A percentile compares a stretch with the other conserved stretches of the same genome.
Conservation (phyloP, 2,329 filamentous ascomycete species). For the Fusarium sp. region DNA sequence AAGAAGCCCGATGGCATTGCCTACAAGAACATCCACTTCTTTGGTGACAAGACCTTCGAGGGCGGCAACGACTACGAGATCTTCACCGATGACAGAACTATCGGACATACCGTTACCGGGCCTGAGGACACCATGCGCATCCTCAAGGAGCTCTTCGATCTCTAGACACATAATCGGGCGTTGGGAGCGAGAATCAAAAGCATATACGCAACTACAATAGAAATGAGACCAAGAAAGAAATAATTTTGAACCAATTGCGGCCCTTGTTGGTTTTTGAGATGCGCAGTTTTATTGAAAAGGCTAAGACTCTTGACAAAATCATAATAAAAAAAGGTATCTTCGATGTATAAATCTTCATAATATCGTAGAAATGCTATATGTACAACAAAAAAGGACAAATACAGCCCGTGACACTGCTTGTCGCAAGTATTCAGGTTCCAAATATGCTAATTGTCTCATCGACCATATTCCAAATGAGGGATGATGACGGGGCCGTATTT, state of each 20-base stretch:
- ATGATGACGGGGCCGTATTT: slow-evolving; percentile 98
- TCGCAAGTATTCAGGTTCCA: slow-evolving; percentile 1
- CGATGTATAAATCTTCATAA: slow-evolving; percentile 38
- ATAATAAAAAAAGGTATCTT: slow-evolving; percentile 43
- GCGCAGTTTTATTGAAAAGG: background rate
- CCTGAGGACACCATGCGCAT: slow-evolving; percentile 86
- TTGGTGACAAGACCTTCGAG: slow-evolving; percentile 92
- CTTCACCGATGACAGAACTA: slow-evolving; percentile 82
- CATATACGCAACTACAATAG: slow-evolving; percentile 28
- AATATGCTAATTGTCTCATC: slow-evolving; percentile 34
- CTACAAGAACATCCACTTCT: slow-evolving; percentile 95
- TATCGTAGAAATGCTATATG: slow-evolving; percentile 39
- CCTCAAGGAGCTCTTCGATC: slow-evolving; percentile 83
- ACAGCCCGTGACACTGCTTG: slow-evolving; percentile 2
- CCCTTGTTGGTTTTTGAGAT: background rate
- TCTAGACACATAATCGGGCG: slow-evolving; percentile 56
- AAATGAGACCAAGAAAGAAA: slow-evolving; percentile 33
- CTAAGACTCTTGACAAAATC: background rate
- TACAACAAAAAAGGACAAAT: slow-evolving; percentile 21
- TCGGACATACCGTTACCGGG: slow-evolving; percentile 83
- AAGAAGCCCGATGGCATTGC: slow-evolving; percentile 75
- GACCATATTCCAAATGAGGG: slow-evolving; percentile 82
- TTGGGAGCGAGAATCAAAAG: slow-evolving; percentile 24
- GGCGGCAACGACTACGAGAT: slow-evolving; percentile 98
- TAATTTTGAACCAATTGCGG: slow-evolving; percentile 8